Conservation (phyloP, 108 stramenopile species). For the Cyclostephanos invisitatus region DNA sequence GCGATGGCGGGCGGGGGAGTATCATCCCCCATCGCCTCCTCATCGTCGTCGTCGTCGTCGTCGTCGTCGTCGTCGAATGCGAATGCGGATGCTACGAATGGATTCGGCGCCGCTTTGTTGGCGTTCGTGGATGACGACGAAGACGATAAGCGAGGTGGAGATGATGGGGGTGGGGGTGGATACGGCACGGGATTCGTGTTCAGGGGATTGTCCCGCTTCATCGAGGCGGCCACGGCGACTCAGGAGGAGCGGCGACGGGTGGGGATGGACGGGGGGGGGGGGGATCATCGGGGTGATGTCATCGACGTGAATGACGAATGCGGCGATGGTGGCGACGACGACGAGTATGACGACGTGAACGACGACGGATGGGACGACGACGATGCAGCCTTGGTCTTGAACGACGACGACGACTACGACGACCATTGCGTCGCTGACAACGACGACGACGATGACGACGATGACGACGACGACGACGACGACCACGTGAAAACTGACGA, state of each 20-base stretch:
- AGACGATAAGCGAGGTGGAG: not conserved
- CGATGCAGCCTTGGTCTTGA: not conserved
- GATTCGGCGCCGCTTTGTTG: constrained; percentile 40
- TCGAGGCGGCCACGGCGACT: constrained; percentile 46
- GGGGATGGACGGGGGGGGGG: too few species aligned
- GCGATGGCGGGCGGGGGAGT: too few species aligned
- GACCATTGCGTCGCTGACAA: too few species aligned
- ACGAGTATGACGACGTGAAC: not conserved
- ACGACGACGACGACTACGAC: not conserved
- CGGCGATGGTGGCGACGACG: not conserved
- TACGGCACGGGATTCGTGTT: constrained; percentile 48
- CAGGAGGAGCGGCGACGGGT: not conserved
- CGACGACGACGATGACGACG: too few species aligned
- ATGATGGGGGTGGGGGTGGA: constrained; percentile 9
- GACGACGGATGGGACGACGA: constrained; percentile 1
- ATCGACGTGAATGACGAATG: constrained; percentile 1
- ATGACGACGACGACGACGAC: not conserved
- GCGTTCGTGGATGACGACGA: constrained; percentile 37
- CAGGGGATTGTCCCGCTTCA: constrained; percentile 44
- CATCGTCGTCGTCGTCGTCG: too few species aligned
- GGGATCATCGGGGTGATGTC: too few species aligned
- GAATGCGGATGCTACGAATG: constrained; percentile 31
- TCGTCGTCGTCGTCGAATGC: not conserved
- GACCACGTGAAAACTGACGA: too few species aligned
- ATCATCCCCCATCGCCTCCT: too few species aligned